Evolutionary conservation across 805 yeast genomes (phyloP).

Genomic region (Saccharomycopsis sp.): DNA sequence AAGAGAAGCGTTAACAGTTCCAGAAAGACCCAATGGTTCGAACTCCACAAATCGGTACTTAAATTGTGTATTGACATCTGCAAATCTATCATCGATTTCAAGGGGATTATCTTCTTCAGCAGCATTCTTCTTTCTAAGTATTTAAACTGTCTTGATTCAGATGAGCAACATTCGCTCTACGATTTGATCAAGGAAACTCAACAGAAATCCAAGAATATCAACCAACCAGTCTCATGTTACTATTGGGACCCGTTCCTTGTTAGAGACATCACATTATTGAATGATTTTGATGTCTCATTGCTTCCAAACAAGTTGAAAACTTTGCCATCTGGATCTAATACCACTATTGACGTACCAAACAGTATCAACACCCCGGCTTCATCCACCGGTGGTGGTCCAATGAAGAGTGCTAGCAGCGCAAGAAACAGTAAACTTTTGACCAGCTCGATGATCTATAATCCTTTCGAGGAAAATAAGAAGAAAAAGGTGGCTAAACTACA

Average conservation of each 20-base stretch:
- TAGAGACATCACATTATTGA: conserved; percentile 39
- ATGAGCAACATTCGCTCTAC: conserved; percentile 48
- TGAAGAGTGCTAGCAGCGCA: conserved; percentile 12
- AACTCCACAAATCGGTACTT: conserved; percentile 50
- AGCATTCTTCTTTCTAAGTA: conserved; percentile 51
- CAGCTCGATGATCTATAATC: conserved; percentile 17
- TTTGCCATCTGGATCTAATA: conserved; percentile 18
- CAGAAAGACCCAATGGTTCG: conserved; percentile 42
- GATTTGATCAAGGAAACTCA: conserved; percentile 30
- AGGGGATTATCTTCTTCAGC: conserved; percentile 41
- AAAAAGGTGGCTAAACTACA: conserved; percentile 11
- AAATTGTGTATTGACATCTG: conserved; percentile 47
- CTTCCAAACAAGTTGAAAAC: conserved; percentile 15
- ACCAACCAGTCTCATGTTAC: conserved; percentile 27
- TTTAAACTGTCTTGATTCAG: conserved; percentile 43
- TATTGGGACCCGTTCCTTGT: conserved; percentile 76
- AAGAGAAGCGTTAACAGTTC: conserved; percentile 28
- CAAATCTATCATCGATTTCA: conserved; percentile 42
- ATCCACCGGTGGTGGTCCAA: conserved; percentile 24
- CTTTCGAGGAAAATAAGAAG: conserved; percentile 19
- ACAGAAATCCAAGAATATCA: conserved; percentile 23
- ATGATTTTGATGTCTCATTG: conserved; percentile 22
- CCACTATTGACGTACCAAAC: conserved; percentile 4
- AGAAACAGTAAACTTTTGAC: not conserved
- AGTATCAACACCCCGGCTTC: not conserved